Conservation (phyloP, 139 green algal species). For the Trebouxia sp. region DNA sequence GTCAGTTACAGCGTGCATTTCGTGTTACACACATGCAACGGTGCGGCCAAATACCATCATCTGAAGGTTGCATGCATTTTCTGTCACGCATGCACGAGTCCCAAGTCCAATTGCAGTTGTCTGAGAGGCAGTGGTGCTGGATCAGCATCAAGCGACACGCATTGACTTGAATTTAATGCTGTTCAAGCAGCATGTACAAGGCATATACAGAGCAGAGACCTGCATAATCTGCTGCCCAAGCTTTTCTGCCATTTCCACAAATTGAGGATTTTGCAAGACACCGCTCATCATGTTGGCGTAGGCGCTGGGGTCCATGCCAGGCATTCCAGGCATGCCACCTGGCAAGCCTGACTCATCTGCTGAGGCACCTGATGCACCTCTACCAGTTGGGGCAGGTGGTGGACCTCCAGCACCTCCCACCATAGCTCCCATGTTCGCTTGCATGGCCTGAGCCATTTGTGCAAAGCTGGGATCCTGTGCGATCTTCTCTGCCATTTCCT, state of each 20-base stretch:
- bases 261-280: constrained; percentile 79
- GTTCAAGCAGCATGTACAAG: no score
- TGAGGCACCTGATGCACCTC: background rate
- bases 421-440: constrained; percentile 57
- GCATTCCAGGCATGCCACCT: constrained; percentile 17
- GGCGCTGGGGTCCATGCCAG: constrained; percentile 58
- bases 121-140: no score
- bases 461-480: constrained; percentile 71
- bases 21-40: background rate
- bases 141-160: no score
- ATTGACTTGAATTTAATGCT: no score
- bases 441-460: constrained; percentile 68
- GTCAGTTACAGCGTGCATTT: no score
- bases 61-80: no score
- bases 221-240: constrained; percentile 82
- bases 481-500: constrained; percentile 85
- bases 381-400: background rate
- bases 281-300: constrained; percentile 80
- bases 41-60: background rate
- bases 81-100: no score
- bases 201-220: constrained; percentile 40
- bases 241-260: constrained; percentile 86
- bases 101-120: no score
- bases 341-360: background rate
- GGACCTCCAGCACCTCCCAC: constrained; percentile 34